Evolutionary conservation across 2,329 filamentous ascomycete species (phyloP).

Genomic region (Chaetomiaceae sp.): DNA sequence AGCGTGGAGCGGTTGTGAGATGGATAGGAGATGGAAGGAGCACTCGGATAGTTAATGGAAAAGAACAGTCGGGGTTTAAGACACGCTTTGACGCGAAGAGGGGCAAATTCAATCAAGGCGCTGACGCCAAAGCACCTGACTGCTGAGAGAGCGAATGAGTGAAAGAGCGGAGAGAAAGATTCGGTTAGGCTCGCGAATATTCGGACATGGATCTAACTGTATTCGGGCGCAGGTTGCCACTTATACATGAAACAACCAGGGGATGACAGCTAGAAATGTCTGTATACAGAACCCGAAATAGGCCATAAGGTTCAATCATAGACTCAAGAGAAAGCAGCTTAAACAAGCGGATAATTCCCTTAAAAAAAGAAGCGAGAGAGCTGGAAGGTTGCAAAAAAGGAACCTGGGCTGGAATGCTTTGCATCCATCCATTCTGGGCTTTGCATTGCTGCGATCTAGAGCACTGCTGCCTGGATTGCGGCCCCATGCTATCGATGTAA

Average conservation of each 20-base stretch:
- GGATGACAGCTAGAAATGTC: too few species aligned
- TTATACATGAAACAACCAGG: not conserved
- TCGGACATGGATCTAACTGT: not conserved
- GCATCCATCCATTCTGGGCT: too few species aligned
- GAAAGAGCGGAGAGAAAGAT: not conserved
- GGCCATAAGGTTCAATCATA: too few species aligned
- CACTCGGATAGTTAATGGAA: not conserved
- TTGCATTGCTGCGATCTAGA: too few species aligned
- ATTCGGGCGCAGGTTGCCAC: too few species aligned
- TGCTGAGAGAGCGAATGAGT: not conserved
- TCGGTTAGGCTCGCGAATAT: not conserved
- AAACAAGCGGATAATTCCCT: not conserved
- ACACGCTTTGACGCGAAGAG: slow-evolving; percentile 27
- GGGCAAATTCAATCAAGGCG: slow-evolving; percentile 26
- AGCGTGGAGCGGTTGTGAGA: not conserved
- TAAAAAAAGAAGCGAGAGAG: slow-evolving; percentile 5
- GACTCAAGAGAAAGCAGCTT: not conserved
- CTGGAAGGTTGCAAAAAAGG: not conserved
- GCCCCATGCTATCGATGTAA: too few species aligned
- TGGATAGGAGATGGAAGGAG: not conserved
- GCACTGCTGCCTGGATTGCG: slow-evolving; percentile 20
- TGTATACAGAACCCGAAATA: too few species aligned
- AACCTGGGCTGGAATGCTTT: not conserved
- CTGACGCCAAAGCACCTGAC: slow-evolving; percentile 28
- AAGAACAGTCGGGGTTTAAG: not conserved